Base-by-base conservation (phyloP, 2,329 filamentous ascomycete species). In the Colletotrichum tabaci region DNA sequence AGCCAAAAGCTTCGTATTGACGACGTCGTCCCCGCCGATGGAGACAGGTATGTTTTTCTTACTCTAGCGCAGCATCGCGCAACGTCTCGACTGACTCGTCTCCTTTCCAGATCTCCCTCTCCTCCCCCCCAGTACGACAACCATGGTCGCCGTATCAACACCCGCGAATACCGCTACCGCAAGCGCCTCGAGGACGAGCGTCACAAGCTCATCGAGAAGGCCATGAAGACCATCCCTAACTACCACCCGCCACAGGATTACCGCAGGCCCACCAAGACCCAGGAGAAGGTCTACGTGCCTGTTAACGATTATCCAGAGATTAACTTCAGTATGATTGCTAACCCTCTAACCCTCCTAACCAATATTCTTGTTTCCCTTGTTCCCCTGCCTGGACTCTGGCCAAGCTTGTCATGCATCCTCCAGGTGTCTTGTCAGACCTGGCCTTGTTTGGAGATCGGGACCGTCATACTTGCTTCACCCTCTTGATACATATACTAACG, bases 261-360 rank as follows among this genome's bases (percentile, higher is more conserved):
- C 84, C 94, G 96, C 83, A 94, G 96, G 79, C 96, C 96, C 74
- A 98, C 96, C 83, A 99, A 99, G 93, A 99, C 96, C 82, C 96
- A 99, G 86, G 96, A 99, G 89, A 99, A 99, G 89, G 97, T 99
- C 93, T 99, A 99, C 84, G 96, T 99, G 84, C 96, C 96, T 83
- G 96, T 99, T 87, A 99, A 99, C 91, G 96, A 99, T 86, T 99
- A 99, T 84, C 96, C 96, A 89, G 96, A 99, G 86, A 98, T 99
- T 92, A 99, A 99, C 93, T 99, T 99, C 94, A 99, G 96, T 99
- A 98, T 96, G 96, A 96, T 96, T 95, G 92, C 95, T 98, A 98
- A 98, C 94, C 95, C 94, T 95, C 91, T 92, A 92, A 93, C 91
- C 87, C 84, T 88, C 89, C 91, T 93, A 92, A 93, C 86, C 84